A percentile compares a stretch with the other conserved stretches of the same genome.
Evolutionary conservation across 306 rosid genomes (phyloP).

Genomic region (Quercus robur): DNA sequence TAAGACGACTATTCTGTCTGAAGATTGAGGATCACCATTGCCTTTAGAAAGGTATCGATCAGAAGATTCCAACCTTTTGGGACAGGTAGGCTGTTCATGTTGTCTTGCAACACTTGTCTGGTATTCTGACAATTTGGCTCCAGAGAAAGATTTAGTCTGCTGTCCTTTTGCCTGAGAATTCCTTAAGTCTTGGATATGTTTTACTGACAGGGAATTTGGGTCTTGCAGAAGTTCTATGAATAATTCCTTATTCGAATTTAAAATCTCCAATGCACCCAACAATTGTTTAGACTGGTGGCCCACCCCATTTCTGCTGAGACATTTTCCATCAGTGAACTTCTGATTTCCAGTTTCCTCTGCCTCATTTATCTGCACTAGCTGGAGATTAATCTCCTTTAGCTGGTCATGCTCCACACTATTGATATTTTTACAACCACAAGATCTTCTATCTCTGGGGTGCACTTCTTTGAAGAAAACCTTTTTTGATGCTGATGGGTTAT

Average conservation of each 20-base stretch:
- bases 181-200: slow-evolving; percentile 45
- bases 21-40: slow-evolving; percentile 20
- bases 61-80: slow-evolving; percentile 9
- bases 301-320: slow-evolving; percentile 34
- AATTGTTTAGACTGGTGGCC: slow-evolving; percentile 53
- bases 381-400: slow-evolving; percentile 19
- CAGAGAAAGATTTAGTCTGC: slow-evolving; percentile 17
- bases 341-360: slow-evolving; percentile 43
- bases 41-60: slow-evolving; percentile 23
- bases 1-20: slow-evolving; percentile 46
- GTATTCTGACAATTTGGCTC: slow-evolving; percentile 21
- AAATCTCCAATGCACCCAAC: slow-evolving; percentile 60
- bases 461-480: slow-evolving; percentile 25
- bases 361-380: slow-evolving; percentile 29
- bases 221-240: slow-evolving; percentile 67
- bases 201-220: slow-evolving; percentile 63
- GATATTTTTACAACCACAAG: slow-evolving; percentile 44
- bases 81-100: slow-evolving; percentile 19
- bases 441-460: slow-evolving; percentile 35
- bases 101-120: slow-evolving; percentile 27
- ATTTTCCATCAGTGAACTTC: slow-evolving; percentile 36
- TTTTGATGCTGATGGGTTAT: slow-evolving; percentile 18
- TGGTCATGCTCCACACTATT: slow-evolving; percentile 31
- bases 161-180: slow-evolving; percentile 41
- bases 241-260: slow-evolving; percentile 68